These are phyloP conservation scores for Azolla pinnata DNA, from an alignment of 75 land plant genomes.

Conservation along the genomic window DNA sequence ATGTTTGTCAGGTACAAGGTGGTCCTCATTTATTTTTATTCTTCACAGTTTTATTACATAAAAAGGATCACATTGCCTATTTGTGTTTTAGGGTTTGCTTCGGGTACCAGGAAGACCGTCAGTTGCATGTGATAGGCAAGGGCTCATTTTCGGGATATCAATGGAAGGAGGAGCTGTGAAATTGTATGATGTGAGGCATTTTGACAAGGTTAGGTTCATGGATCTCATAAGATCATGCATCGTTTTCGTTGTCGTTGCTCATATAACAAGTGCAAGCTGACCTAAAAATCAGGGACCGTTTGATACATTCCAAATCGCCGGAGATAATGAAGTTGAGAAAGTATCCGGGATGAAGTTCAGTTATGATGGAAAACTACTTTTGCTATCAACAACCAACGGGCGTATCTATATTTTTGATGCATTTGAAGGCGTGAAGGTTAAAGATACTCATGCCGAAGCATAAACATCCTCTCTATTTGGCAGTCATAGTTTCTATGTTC, in stretches of 20 bases:
- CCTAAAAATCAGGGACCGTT: conserved; percentile 90
- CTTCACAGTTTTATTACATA: too few relatives aligned
- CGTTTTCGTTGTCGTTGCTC: too few relatives aligned
- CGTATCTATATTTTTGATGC: conserved; percentile 71
- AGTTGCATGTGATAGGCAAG: conserved; percentile 76
- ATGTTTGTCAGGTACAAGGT: conserved; percentile 71
- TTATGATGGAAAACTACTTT: conserved; percentile 72
- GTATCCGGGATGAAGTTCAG: conserved; percentile 76
- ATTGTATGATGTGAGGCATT: conserved; percentile 73
- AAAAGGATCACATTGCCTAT: too few relatives aligned
- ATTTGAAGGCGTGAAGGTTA: conserved; percentile 56
- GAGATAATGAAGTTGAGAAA: conserved; percentile 39
- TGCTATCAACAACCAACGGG: conserved; percentile 59
- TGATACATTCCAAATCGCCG: conserved; percentile 55
- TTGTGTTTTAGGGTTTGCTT: conserved; percentile 53
- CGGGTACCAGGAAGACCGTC: conserved; percentile 80
- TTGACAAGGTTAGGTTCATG: conserved; percentile 91
- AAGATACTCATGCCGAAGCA: too few relatives aligned
- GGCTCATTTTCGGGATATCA: conserved; percentile 75
- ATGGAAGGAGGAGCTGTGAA: conserved; percentile 62
- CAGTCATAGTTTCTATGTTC: too few relatives aligned
- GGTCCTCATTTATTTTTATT: too few relatives aligned
- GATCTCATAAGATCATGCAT: too few relatives aligned
- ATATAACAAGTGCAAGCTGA: too few relatives aligned
- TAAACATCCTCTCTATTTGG: too few relatives aligned